Evolutionary conservation across 2,329 filamentous ascomycete genomes (phyloP), one percentile per base, ranked within the genome.

Genomic region (Scorias spongiosa): DNA sequence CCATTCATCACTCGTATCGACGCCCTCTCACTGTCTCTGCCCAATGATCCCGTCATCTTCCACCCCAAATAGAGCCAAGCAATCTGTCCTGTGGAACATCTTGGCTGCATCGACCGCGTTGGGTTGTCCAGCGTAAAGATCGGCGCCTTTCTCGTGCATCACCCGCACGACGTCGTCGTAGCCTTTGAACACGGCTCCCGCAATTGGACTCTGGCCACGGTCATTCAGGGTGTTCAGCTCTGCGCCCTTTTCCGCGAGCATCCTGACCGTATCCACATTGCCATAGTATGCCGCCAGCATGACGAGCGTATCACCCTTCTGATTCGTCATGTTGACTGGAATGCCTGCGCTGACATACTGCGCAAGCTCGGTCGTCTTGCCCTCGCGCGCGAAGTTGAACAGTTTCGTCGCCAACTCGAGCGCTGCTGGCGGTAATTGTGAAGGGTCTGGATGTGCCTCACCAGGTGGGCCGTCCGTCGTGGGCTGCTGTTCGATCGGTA

Each of bases 211-310:
- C 61, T 85, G 81, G 0, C 76, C 76, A 39, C 74, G 63, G 48
- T 80, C 80, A 49, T 85, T 85, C 26, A 84, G 55, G 1, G 72
- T 66, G 58, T 85, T 83, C 0, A 79, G 70, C 53, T 84, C 78
- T 1, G 78, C 79, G 1, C 78, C 77, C 46, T 76, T 67, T 26
- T 72, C 64, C 1, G 84, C 59, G 10, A 85, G 68, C 46, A 81
- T 65, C 40, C 64, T 66, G 20, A 80, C 76, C 0, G 81, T 69
- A 0, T 72, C 66, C 1, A 71, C 67, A 44, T 84, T 76, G 10
- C 80, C 80, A 51, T 84, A 72, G 53, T 85, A 85, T 0, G 79
- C 71, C 0, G 80, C 76, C 1, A 86, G 71, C 81, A 86, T 86
- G 46, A 85, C 66, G 47, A 85, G 61, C n/a, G 74, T 82, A 57